These are phyloP conservation scores for Stephanodiscus triporus DNA, from an alignment of 108 stramenopile species.

Conservation along the genomic window DNA sequence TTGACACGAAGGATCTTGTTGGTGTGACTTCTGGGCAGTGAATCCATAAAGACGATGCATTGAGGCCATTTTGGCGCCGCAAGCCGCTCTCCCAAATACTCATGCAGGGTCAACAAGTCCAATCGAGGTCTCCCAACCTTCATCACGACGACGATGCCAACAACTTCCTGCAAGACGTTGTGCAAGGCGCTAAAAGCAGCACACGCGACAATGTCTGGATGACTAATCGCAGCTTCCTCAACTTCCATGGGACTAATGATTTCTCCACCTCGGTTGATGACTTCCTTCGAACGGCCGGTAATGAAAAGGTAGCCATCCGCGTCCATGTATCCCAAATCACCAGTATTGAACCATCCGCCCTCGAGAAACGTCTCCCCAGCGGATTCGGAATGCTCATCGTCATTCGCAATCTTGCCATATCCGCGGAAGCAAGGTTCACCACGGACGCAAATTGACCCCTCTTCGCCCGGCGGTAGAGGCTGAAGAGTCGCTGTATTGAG, in stretches of 20 bases:
- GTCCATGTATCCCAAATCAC: constrained; percentile 79
- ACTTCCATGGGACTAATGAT: constrained; percentile 76
- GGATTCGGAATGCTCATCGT: background rate
- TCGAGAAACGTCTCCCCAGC: background rate
- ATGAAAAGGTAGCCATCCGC: constrained; percentile 73
- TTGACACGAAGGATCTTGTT: constrained; percentile 67
- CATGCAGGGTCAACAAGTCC: constrained; percentile 54
- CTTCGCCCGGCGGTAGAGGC: constrained; percentile 9
- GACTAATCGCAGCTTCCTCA: constrained; percentile 63
- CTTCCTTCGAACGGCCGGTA: constrained; percentile 81
- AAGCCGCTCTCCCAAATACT: constrained; percentile 55
- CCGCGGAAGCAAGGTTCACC: constrained; percentile 49
- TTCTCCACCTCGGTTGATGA: constrained; percentile 88
- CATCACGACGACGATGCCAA: constrained; percentile 67
- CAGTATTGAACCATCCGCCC: constrained; percentile 84
- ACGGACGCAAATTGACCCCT: constrained; percentile 55
- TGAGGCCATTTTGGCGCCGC: constrained; percentile 66
- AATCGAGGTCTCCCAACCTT: constrained; percentile 35
- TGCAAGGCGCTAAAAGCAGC: constrained; percentile 66
- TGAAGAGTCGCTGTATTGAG: constrained; percentile 22
- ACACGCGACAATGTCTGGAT: constrained; percentile 50
- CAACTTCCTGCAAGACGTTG: constrained; percentile 63
- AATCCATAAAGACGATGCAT: constrained; percentile 64
- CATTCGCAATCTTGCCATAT: constrained; percentile 32
- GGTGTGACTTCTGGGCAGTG: constrained; percentile 61